Conservation (phyloP, 2,329 filamentous ascomycete species). For the Penicillium thymicola region DNA sequence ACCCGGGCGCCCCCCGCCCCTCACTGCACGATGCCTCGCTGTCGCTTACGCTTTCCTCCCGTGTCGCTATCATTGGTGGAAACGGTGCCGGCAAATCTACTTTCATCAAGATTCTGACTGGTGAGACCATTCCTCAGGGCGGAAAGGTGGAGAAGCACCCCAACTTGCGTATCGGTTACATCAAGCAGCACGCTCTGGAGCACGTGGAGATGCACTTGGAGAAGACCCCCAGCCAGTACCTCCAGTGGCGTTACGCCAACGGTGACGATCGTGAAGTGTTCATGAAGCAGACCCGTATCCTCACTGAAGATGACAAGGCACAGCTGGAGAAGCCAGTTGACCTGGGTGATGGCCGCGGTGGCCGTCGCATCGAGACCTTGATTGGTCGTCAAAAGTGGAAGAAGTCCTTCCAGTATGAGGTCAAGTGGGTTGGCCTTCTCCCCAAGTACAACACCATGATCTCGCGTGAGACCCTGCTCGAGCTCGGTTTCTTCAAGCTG, state of each 20-base stretch:
- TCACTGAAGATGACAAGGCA: conserved; percentile 77
- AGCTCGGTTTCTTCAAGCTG: conserved; percentile 86
- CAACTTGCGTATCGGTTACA: conserved; percentile 97
- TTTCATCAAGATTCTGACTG: conserved; percentile 94
- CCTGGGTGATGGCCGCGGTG: conserved; percentile 74
- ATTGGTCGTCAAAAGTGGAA: conserved; percentile 98
- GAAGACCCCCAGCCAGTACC: conserved; percentile 98
- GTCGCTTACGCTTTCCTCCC: conserved; percentile 80
- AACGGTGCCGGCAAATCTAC: conserved; percentile 99
- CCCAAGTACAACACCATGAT: conserved; percentile 93
- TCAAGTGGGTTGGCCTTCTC: conserved; percentile 86
- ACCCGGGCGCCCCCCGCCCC: conserved; percentile 82
- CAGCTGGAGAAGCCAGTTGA: conserved; percentile 93
- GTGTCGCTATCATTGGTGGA: conserved; percentile 92
- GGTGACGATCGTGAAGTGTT: conserved; percentile 95
- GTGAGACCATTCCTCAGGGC: conserved; percentile 76
- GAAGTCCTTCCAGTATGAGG: conserved; percentile 98
- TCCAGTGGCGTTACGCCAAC: conserved; percentile 97
- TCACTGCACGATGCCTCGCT: conserved; percentile 87
- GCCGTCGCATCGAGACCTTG: conserved; percentile 75
- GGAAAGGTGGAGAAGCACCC: conserved; percentile 97
- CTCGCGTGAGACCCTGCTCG: conserved; percentile 83
- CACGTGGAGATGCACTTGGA: conserved; percentile 99
- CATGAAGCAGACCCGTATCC: conserved; percentile 92
- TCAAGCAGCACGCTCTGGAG: conserved; percentile 98